Conservation (phyloP, 2,329 filamentous ascomycete genomes). For the Xylaria sp. region DNA sequence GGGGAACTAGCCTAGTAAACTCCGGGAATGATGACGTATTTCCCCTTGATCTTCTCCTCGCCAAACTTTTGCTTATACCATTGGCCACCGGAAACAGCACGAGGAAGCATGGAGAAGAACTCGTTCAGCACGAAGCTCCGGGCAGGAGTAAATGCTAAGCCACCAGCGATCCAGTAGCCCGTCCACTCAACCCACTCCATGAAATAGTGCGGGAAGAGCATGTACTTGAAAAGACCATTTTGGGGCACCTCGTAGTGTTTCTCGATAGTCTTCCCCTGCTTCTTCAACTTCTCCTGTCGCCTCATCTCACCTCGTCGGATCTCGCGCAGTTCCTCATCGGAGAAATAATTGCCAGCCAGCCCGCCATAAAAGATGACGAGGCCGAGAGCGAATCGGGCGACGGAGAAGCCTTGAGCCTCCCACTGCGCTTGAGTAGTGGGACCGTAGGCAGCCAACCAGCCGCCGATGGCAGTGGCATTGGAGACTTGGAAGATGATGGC, state of each 20-base stretch:
- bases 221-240: slow-evolving; percentile 81
- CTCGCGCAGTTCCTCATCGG: slow-evolving; percentile 89
- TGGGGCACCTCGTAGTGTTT: slow-evolving; percentile 91
- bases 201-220: slow-evolving; percentile 94
- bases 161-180: slow-evolving; percentile 83
- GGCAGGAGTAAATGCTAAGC: slow-evolving; percentile 75
- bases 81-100: slow-evolving; percentile 79
- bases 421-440: slow-evolving; percentile 67
- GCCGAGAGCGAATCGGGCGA: slow-evolving; percentile 67
- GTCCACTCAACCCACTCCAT: slow-evolving; percentile 97
- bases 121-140: slow-evolving; percentile 87
- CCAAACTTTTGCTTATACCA: slow-evolving; percentile 95
- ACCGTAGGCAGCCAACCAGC: slow-evolving; percentile 85
- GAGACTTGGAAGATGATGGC: slow-evolving; percentile 80
- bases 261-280: slow-evolving; percentile 62
- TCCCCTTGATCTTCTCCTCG: slow-evolving; percentile 77
- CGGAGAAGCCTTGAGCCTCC: slow-evolving; percentile 53
- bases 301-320: slow-evolving; percentile 77
- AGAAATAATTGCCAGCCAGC: slow-evolving; percentile 82
- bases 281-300: slow-evolving; percentile 61
- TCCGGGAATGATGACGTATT: slow-evolving; percentile 74
- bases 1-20: slow-evolving; percentile 39
- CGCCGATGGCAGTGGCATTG: slow-evolving; percentile 81
- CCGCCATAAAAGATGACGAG: slow-evolving; percentile 80
- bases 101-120: slow-evolving; percentile 86